phyloP scores from a whole-genome alignment of 2,329 filamentous ascomycete species.

The Daldinia eschscholtzii region DNA sequence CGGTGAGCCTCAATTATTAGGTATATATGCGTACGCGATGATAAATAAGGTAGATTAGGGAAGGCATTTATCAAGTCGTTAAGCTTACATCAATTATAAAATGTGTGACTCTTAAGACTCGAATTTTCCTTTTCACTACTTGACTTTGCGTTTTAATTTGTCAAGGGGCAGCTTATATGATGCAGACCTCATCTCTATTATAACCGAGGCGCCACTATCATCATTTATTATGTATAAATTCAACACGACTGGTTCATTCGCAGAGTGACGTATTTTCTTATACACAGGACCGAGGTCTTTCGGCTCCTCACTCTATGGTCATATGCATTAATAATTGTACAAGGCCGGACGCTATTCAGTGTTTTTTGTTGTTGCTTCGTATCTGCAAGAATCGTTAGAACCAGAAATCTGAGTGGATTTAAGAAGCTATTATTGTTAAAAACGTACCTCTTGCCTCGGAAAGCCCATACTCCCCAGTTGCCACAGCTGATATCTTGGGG shows the following conservation, averaged over 20 bases:
- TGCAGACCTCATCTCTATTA: background rate
- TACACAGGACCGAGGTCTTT: slow-evolving; percentile 18
- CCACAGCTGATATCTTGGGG: slow-evolving; percentile 94
- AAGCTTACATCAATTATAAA: background rate
- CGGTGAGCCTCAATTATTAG: slow-evolving; percentile 33
- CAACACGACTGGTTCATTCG: background rate
- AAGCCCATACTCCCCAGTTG: slow-evolving; percentile 98
- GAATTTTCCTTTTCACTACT: background rate
- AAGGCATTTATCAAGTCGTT: background rate
- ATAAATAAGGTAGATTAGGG: background rate
- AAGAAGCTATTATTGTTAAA: background rate
- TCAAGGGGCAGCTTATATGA: background rate
- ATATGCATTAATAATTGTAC: slow-evolving; percentile 13
- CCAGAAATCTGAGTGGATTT: slow-evolving; percentile 13
- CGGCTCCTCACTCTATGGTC: slow-evolving; percentile 5
- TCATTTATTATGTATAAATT: slow-evolving; percentile 9
- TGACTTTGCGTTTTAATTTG: background rate
- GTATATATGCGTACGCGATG: background rate
- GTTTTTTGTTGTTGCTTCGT: slow-evolving; percentile 73
- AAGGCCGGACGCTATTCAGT: slow-evolving; percentile 38
- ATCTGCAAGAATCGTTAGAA: slow-evolving; percentile 59
- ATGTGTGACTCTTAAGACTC: background rate
- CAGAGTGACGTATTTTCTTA: slow-evolving; percentile 19
- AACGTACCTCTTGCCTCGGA: slow-evolving; percentile 92
- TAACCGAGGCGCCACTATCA: background rate